Percentiles rank a stretch among this genome's conserved stretches.
These are phyloP conservation scores for Botrytis byssoidea DNA, from an alignment of 2,329 filamentous ascomycete species.

Conservation along the genomic window DNA sequence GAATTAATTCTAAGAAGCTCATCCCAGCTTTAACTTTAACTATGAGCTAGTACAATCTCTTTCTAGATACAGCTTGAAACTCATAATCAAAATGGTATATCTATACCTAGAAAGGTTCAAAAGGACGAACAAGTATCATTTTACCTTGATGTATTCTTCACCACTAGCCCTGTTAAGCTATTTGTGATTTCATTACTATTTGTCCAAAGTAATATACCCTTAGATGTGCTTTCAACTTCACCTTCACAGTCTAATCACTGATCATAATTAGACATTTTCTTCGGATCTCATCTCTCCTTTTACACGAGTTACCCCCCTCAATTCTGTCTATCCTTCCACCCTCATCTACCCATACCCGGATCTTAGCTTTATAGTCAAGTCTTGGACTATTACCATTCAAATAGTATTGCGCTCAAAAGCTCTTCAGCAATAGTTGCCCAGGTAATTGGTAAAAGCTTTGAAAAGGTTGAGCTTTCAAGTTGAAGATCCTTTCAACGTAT, in stretches of 20 bases:
- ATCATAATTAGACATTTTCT: neutral
- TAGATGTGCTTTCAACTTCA: neutral
- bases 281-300: neutral
- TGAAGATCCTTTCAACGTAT: neutral
- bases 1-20: neutral
- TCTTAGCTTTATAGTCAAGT: neutral
- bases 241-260: neutral
- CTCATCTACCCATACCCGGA: neutral
- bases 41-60: neutral
- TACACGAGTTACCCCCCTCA: neutral
- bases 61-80: neutral
- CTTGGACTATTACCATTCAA: neutral
- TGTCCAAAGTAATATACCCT: neutral
- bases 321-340: neutral
- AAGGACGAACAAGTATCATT: neutral
- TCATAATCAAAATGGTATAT: neutral
- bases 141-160: no score
- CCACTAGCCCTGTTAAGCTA: neutral
- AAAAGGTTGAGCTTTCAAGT: neutral
- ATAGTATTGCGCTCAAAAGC: neutral
- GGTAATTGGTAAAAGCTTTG: neutral
- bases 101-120: neutral
- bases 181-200: neutral
- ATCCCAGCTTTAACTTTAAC: neutral
- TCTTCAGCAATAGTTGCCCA: neutral